Percentiles rank a stretch among this genome's conserved stretches.
Evolutionary conservation across 306 rosid species (phyloP).

Genomic region (Prunus padus): DNA sequence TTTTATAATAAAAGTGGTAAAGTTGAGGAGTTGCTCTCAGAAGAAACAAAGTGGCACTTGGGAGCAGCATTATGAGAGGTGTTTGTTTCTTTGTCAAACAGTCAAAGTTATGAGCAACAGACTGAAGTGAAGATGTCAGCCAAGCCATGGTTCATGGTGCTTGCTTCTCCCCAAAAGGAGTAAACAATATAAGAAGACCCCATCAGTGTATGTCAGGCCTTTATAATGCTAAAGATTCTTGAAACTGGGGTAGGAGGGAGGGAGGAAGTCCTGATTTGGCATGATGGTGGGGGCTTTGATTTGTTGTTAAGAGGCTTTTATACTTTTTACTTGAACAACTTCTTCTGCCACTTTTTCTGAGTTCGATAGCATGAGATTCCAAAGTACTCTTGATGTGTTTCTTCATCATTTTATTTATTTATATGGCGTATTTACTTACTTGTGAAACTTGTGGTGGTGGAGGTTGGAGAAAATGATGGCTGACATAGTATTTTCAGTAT

Average conservation of each 20-base stretch:
- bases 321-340: constrained; percentile 13
- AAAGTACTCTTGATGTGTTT: constrained; percentile 16
- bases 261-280: constrained; percentile 35
- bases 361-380: constrained; percentile 34
- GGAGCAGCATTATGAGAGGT: constrained; percentile 22
- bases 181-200: constrained; percentile 32
- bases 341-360: constrained; percentile 19
- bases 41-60: constrained; percentile 1
- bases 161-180: constrained; percentile 12
- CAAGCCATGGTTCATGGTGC: constrained; percentile 19
- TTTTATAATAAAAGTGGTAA: constrained; percentile 11
- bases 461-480: constrained; percentile 45
- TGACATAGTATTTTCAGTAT: constrained; percentile 34
- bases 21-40: constrained; percentile 17
- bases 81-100: constrained; percentile 13
- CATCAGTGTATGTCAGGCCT: constrained; percentile 24
- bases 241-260: not conserved
- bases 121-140: constrained; percentile 7
- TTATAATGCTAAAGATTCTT: constrained; percentile 32
- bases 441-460: constrained; percentile 15
- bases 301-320: constrained; percentile 6
- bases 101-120: constrained; percentile 18
- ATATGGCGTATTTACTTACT: not conserved
- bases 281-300: constrained; percentile 18
- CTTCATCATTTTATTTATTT: constrained; percentile 13